Percentiles rank a stretch among this genome's conserved stretches.
These are phyloP conservation scores for Teratosphaeria destructans DNA, from an alignment of 2,329 filamentous ascomycete genomes.

Conservation along the genomic window DNA sequence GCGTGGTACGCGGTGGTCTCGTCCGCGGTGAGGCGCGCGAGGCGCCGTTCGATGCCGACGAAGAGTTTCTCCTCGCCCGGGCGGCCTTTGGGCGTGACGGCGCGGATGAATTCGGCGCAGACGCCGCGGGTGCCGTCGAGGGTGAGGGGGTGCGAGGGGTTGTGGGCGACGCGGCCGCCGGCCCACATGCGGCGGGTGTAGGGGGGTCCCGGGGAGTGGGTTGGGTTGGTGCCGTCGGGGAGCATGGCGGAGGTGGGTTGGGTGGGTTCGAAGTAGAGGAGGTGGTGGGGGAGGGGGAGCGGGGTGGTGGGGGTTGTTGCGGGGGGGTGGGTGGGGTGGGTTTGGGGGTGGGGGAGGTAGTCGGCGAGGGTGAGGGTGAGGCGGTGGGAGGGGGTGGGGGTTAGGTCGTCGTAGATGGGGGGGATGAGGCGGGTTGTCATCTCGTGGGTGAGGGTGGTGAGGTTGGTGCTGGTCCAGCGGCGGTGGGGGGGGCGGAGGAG, in stretches of 20 bases:
- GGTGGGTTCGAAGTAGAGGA: conserved; percentile 76
- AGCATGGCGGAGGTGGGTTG: conserved; percentile 53
- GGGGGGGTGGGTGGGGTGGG: conserved; percentile 15
- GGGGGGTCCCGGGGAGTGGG: conserved; percentile 62
- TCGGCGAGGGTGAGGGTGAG: conserved; percentile 53
- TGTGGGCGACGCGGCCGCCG: conserved; percentile 59
- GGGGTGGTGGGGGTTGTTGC: conserved; percentile 1
- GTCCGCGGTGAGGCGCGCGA: conserved; percentile 25
- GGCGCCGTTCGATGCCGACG: conserved; percentile 47
- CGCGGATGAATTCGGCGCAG: conserved; percentile 39
- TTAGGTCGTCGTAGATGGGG: conserved; percentile 46
- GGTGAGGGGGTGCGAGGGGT: conserved; percentile 20
- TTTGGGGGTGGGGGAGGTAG: conserved; percentile 34
- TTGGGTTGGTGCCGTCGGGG: conserved; percentile 72
- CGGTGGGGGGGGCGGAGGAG: background rate
- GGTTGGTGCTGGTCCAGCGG: conserved; percentile 24
- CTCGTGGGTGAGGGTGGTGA: conserved; percentile 30
- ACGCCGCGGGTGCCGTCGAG: conserved; percentile 30
- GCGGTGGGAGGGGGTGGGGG: conserved; percentile 53
- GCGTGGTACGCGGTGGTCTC: conserved; percentile 9
- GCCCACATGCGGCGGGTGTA: conserved; percentile 82
- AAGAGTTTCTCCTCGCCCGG: conserved; percentile 47
- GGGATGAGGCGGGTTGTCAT: conserved; percentile 41
- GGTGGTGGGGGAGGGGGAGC: conserved; percentile 59
- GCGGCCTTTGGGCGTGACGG: conserved; percentile 40